These are phyloP conservation scores for Hypoxylon fragiforme DNA, from an alignment of 495 filamentous ascomycete genomes.

Conservation along the genomic window DNA sequence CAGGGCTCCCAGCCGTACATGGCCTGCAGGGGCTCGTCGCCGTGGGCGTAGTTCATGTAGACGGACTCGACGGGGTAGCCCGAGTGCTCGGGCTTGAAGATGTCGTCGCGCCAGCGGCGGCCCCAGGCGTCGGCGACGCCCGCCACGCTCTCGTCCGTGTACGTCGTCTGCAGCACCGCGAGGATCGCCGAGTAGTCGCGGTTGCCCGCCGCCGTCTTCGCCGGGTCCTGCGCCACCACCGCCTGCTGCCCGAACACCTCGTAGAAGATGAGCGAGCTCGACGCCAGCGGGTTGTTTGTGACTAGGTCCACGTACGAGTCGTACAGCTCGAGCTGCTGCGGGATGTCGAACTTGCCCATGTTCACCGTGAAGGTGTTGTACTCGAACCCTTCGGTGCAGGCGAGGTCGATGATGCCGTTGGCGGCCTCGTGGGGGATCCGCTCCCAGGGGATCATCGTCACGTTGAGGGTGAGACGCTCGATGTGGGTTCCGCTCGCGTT, in stretches of 20 bases:
- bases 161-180: slow-evolving; percentile 24
- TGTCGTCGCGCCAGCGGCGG: slow-evolving; percentile 22
- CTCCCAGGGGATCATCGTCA: background rate
- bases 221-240: slow-evolving; percentile 21
- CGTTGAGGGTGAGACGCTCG: background rate
- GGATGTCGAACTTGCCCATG: background rate
- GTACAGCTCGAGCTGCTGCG: background rate
- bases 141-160: slow-evolving; percentile 25
- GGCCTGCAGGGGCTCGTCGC: slow-evolving; percentile 41
- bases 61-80: slow-evolving; percentile 24
- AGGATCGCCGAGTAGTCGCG: slow-evolving; percentile 36
- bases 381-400: background rate
- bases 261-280: slow-evolving; percentile 34
- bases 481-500: background rate
- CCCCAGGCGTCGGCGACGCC: slow-evolving; percentile 26
- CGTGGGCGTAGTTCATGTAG: slow-evolving; percentile 54
- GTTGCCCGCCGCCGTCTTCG: slow-evolving; percentile 14
- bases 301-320: background rate
- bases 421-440: background rate
- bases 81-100: slow-evolving; percentile 23
- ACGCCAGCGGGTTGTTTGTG: slow-evolving; percentile 12
- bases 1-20: slow-evolving; percentile 53
- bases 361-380: slow-evolving; percentile 6
- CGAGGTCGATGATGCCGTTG: background rate
- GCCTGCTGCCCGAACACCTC: slow-evolving; percentile 42